Conservation (phyloP, 2,329 filamentous ascomycete genomes). For the Emmonsia crescens region DNA sequence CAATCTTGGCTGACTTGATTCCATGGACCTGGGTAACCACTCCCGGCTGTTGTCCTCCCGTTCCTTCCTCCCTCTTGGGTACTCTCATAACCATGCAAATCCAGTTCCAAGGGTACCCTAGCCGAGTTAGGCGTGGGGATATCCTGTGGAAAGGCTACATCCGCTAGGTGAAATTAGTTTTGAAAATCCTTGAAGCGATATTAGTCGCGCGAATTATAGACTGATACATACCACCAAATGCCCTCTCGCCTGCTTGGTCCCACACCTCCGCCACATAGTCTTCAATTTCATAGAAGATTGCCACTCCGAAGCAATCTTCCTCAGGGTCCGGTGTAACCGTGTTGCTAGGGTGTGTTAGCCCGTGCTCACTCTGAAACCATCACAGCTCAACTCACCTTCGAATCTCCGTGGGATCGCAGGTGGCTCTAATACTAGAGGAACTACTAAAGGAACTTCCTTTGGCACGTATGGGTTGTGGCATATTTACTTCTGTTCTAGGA, state of each 20-base stretch:
- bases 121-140: neutral
- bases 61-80: neutral
- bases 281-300: no score
- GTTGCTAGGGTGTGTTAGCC: neutral
- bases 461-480: neutral
- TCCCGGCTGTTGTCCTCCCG: neutral
- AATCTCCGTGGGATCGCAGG: neutral
- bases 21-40: neutral
- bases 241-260: neutral
- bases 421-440: neutral
- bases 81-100: neutral
- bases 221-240: neutral
- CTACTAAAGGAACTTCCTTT: neutral
- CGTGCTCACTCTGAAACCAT: neutral
- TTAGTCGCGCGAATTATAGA: neutral
- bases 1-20: neutral
- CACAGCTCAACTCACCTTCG: neutral
- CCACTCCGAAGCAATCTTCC: no score
- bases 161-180: neutral
- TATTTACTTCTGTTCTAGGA: neutral
- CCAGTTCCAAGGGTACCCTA: neutral
- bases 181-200: neutral
- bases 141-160: neutral
- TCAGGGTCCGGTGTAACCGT: neutral
- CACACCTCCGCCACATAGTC: no score